Evolutionary conservation across 495 filamentous ascomycete genomes (phyloP).

Genomic region (Penicillium soppii): DNA sequence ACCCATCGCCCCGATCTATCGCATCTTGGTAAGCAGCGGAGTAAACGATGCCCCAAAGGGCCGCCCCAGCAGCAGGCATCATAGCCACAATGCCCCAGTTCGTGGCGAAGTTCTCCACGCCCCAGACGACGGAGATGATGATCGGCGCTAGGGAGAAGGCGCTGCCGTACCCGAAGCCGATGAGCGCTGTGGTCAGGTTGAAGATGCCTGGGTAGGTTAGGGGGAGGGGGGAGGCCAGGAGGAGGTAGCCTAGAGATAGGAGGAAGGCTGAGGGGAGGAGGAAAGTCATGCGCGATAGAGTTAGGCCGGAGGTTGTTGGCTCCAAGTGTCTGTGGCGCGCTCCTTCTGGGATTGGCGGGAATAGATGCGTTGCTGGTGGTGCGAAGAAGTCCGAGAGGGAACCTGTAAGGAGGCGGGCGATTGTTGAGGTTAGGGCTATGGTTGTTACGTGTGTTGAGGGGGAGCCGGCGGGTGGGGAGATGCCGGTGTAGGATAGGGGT

Average conservation of each 20-base stretch:
- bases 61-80: slow-evolving; percentile 80
- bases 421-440: slow-evolving; percentile 85
- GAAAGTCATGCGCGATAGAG: slow-evolving; percentile 75
- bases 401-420: slow-evolving; percentile 80
- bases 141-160: slow-evolving; percentile 88
- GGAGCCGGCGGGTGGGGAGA: slow-evolving; percentile 58
- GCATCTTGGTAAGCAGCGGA: slow-evolving; percentile 74
- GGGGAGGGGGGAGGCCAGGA: slow-evolving; percentile 69
- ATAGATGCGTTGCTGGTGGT: slow-evolving; percentile 52
- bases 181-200: slow-evolving; percentile 73
- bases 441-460: slow-evolving; percentile 91
- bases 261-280: slow-evolving; percentile 72
- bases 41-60: slow-evolving; percentile 84
- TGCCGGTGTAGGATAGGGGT: slow-evolving; percentile 51
- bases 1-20: slow-evolving; percentile 29
- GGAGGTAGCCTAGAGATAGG: slow-evolving; percentile 71
- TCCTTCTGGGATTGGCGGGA: slow-evolving; percentile 34
- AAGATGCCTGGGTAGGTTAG: slow-evolving; percentile 69
- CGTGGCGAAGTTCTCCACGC: slow-evolving; percentile 96
- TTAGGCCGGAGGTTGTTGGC: slow-evolving; percentile 38
- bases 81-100: slow-evolving; percentile 96
- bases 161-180: slow-evolving; percentile 90
- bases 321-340: slow-evolving; percentile 16
- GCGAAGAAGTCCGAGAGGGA: slow-evolving; percentile 86
- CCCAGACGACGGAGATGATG: slow-evolving; percentile 92